Percentiles rank a stretch among this genome's conserved stretches.
These are phyloP conservation scores for Candida lessepsii DNA, from an alignment of 805 yeast species.

Conservation along the genomic window DNA sequence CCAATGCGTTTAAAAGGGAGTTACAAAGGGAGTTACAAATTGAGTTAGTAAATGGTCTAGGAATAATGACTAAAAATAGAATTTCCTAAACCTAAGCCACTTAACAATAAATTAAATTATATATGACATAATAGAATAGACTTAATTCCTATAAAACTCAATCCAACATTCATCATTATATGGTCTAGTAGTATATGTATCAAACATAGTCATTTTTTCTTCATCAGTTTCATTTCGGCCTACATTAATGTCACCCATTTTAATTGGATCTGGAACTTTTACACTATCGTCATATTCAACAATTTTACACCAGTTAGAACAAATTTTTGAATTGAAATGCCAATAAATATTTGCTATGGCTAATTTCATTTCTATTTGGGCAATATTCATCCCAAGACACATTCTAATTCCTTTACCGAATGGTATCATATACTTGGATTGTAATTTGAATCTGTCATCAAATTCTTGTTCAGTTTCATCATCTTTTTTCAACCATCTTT, in stretches of 20 bases:
- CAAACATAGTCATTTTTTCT: constrained; percentile 56
- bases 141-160: constrained; percentile 26
- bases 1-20: no score
- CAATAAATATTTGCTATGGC: constrained; percentile 53
- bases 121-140: no score
- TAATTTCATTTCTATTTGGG: constrained; percentile 63
- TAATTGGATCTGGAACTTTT: constrained; percentile 17
- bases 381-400: constrained; percentile 73
- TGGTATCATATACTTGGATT: constrained; percentile 58
- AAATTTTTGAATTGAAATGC: constrained; percentile 41
- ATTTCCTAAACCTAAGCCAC: no score
- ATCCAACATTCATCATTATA: constrained; percentile 53
- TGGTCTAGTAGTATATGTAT: constrained; percentile 54
- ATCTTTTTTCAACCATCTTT: constrained; percentile 53
- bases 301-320: constrained; percentile 45
- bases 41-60: no score
- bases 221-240: constrained; percentile 35
- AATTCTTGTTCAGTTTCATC: constrained; percentile 33
- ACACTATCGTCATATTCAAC: constrained; percentile 15
- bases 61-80: no score
- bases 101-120: no score
- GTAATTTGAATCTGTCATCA: constrained; percentile 36
- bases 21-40: no score
- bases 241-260: constrained; percentile 16
- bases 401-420: constrained; percentile 73